Conservation (phyloP, 208 protist species). For the Borovskyia barvae region DNA sequence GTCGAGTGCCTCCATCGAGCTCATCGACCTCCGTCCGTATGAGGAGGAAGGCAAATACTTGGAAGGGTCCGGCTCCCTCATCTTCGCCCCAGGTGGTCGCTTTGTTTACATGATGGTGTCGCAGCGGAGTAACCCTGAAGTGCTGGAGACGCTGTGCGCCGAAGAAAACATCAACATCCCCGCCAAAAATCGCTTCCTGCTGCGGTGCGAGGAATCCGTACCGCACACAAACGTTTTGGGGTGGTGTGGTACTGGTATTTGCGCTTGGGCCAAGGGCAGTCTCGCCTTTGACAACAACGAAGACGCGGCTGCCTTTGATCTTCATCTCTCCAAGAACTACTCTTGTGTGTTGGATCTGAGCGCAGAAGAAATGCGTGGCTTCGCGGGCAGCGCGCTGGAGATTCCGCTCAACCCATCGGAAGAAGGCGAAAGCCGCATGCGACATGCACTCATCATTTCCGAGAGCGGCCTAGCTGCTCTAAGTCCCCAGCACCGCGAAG, state of each 20-base stretch:
- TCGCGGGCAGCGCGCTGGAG: slow-evolving; percentile 66
- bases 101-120: slow-evolving; percentile 76
- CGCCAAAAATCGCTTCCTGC: slow-evolving; percentile 57
- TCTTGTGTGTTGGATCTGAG: slow-evolving; percentile 56
- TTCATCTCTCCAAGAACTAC: slow-evolving; percentile 53
- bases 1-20: slow-evolving; percentile 31
- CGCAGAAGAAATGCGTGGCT: slow-evolving; percentile 50
- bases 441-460: slow-evolving; percentile 56
- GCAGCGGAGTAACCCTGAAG: slow-evolving; percentile 45
- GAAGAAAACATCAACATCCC: slow-evolving; percentile 74
- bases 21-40: slow-evolving; percentile 62
- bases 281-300: slow-evolving; percentile 53
- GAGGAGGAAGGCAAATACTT: slow-evolving; percentile 44
- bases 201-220: slow-evolving; percentile 24
- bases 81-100: slow-evolving; percentile 59
- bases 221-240: slow-evolving; percentile 77
- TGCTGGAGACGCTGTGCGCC: slow-evolving; percentile 57
- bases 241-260: slow-evolving; percentile 78
- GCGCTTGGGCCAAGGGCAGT: slow-evolving; percentile 61
- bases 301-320: slow-evolving; percentile 51
- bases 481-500: slow-evolving; percentile 18
- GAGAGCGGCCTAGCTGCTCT: slow-evolving; percentile 40
- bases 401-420: slow-evolving; percentile 11
- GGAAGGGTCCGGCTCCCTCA: slow-evolving; percentile 64
- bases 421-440: neutral